Evolutionary conservation across 148 eudicot genomes (phyloP).

Genomic region (Amaranthus cruentus): DNA sequence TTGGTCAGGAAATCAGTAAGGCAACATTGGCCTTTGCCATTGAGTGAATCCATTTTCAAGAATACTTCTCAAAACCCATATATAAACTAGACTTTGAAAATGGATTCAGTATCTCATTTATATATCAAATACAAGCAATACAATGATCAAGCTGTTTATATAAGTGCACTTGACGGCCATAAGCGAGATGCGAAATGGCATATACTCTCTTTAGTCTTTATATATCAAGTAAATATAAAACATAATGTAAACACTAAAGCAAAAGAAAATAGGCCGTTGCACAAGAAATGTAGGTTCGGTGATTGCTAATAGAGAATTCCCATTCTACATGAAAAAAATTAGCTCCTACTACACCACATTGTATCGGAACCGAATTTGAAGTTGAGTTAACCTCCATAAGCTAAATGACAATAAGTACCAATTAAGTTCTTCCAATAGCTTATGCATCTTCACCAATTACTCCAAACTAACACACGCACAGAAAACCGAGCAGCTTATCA

Average conservation of each 20-base stretch:
- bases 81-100: neutral
- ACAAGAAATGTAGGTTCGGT: neutral
- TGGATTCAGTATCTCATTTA: neutral
- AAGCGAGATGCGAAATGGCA: neutral
- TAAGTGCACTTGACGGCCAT: neutral
- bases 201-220: neutral
- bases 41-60: neutral
- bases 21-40: neutral
- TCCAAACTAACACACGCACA: neutral
- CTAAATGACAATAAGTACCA: neutral
- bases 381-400: neutral
- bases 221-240: neutral
- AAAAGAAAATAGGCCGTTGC: neutral
- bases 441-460: neutral
- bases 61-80: neutral
- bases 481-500: too few relatives aligned
- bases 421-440: neutral
- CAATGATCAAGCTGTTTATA: neutral
- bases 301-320: neutral
- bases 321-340: neutral
- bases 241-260: neutral
- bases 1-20: neutral
- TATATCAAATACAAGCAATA: neutral
- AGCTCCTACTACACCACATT: conserved; percentile 1
- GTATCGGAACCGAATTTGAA: neutral